Evolutionary conservation across 2,329 filamentous ascomycete genomes (phyloP), one percentile per base, ranked within the genome.

Genomic region (Trichophyton verrucosum): DNA sequence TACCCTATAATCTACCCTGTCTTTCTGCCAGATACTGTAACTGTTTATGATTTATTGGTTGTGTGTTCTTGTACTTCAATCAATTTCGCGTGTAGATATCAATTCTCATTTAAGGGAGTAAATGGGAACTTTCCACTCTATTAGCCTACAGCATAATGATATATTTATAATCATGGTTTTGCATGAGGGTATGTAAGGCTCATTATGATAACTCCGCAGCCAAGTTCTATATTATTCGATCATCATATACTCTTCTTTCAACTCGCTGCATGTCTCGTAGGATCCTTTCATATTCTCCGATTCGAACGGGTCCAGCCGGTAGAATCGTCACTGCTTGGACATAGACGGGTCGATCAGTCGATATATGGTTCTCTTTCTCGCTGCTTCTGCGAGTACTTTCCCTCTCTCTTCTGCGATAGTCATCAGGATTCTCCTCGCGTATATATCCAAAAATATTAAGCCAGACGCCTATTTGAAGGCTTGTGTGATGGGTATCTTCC

Each of bases 391-490:
- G 1, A 17, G 11, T 17, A 9, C 47, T 55, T 27, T 17, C 36
- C 22, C 49, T 15, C 11, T 42, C 42, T 20, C 4, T 24, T 4
- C 38, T 27, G 8, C 11, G 11, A 36, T 15, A 8, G 27, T 20
- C 15, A 11, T 36, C 15, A 15, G 27, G 8, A 3, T 2, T 64
- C 53, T 66, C 58, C 49, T 70, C 70, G 46, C 77, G 80, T 62
- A 91, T 78, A 71, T 95, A 95, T 4, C 91, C 92, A 65, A 96
- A 82, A 2, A 96, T 80, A 70, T 96, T 95, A 57, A 96, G 74
- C 91, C 91, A 96, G 62, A 86, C 81, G n/a, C 92, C 92, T 27
- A 87, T 76, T 58, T 84, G 80, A 59, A 87, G 80, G 58, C 88
- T 79, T 61, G 85, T 80, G 22, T 80, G 74, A 20, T 81, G 82